Evolutionary conservation across 2,329 filamentous ascomycete genomes (phyloP), one percentile per base, ranked within the genome.

Genomic region (Paecilomyces niveus): DNA sequence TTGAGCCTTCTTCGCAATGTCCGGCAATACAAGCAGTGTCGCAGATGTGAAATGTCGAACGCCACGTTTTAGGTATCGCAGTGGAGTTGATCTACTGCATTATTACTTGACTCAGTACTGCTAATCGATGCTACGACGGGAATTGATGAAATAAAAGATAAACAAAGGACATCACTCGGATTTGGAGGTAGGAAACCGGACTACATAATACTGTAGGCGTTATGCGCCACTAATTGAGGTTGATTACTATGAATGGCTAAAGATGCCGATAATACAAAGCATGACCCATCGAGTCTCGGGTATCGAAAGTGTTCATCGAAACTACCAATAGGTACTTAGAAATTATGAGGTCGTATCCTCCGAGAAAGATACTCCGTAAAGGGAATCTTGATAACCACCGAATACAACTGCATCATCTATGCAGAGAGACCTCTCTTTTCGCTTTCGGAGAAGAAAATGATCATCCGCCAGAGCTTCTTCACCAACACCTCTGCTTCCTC

Each of bases 391-490:
- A 54, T 61, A 66, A 29, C 26, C 26, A 29, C 7, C 26, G 26
- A 29, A 60, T 51, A 56, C 50, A 58, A 52, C 31, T 35, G 4
- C 52, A 32, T 15, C 21, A 26, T 54, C 60, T 79, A 90, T 54
- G 86, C 84, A 21, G 89, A 89, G 61, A 97, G 79, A 1, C 92
- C 92, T 62, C 92, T 82, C 79, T 94, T 96, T 82, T 96, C 93
- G 69, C 89, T 90, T 75, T 97, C 93, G 5, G 90, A 94, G 69
- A 93, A 97, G 85, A 97, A 97, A 68, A 97, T 96, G 59, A 97
- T 87, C 91, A 97, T 96, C 55, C 93, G 86, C 94, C 94, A 99
- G 35, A 99, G 83, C 78, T 97, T 97, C 84, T 91, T 95, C 54
- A 97, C 92, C 64, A 99, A 78, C 26, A 90, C 88, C 74, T 97